Base-by-base conservation (phyloP, 805 yeast species). In the Yueomyces sp. region DNA sequence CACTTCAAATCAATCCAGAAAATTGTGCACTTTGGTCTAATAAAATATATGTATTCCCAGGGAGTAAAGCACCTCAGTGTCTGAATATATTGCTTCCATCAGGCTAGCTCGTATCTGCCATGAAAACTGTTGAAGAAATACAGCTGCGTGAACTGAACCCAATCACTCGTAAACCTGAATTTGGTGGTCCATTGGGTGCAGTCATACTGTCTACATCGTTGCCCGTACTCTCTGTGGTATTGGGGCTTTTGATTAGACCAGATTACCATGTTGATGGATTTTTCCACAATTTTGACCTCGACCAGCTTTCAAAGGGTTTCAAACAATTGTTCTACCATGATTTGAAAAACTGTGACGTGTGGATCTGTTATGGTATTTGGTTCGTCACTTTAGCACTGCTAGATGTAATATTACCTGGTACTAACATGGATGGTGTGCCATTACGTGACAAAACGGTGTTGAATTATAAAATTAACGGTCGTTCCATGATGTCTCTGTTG, bases 401-500 rank as follows among this genome's bases (percentile, higher is more conserved):
- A 38, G 96, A 85, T 59, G 53, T 73, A 11, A 52, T 79, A 3
- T 64, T 84, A 33, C 88, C 90, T 9, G 94, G 90, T 1, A 71
- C 66, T 45, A 61, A 57, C 28, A 63, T 76, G 52, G 57, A 73
- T 32, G 98, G 98, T 28, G 76, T 79, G 8, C 62, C 59, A 44
- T 65, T 90, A 45, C 72, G 96, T 54, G 95, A 87, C 59, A 92
- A 92, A 2, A 70, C 84, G 1, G 62, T 62, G 41, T 69, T 90
- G 47, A 56, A 60, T 26, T 90, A 90, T 65, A 79, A 82, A 55
- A 83, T 92, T 65, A 90, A 92, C 58, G 97, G 97, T 9, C 60
- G 70, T 41, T 66, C 74, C 28, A 65, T 85, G 47, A 67, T 77
- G 30, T 56, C 70, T 1, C 45, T 63, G 4, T 49, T 74, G 29